Conservation (phyloP, 1,139 yeast species). For the Lizanozyma gosingica region DNA sequence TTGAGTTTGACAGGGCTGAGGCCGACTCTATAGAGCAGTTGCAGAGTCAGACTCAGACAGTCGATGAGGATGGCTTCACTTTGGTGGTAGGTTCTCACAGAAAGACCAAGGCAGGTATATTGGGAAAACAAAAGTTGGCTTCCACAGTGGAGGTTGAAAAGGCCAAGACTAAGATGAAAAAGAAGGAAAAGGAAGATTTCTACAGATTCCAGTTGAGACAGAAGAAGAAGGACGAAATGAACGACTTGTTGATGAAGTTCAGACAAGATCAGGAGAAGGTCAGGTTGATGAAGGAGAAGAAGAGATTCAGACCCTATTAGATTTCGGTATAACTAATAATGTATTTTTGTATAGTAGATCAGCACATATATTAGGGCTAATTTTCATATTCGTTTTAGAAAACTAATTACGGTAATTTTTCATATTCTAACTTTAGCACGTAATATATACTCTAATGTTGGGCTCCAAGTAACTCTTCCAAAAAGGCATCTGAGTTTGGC, state of each 20-base stretch:
- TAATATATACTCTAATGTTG: no score
- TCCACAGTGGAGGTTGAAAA: slow-evolving; percentile 34
- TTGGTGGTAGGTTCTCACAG: slow-evolving; percentile 81
- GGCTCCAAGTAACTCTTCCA: slow-evolving; percentile 37
- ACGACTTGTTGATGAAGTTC: slow-evolving; percentile 72
- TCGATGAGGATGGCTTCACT: slow-evolving; percentile 92
- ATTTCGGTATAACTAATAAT: no score
- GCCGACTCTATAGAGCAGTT: slow-evolving; percentile 53
- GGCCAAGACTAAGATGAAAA: slow-evolving; percentile 48
- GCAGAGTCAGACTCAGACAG: slow-evolving; percentile 45
- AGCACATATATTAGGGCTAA: no score
- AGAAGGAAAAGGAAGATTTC: slow-evolving; percentile 83
- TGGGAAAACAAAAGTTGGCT: slow-evolving; percentile 46
- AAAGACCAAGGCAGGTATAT: slow-evolving; percentile 62
- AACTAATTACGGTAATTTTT: no score
- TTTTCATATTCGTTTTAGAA: no score
- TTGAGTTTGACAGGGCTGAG: slow-evolving; percentile 66
- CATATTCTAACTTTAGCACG: no score
- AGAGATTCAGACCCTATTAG: slow-evolving; percentile 76
- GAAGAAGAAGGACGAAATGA: slow-evolving; percentile 86
- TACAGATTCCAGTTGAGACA: slow-evolving; percentile 95
- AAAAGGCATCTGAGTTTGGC: slow-evolving; percentile 65
- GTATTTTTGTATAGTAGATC: neutral
- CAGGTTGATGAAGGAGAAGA: slow-evolving; percentile 65
- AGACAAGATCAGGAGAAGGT: slow-evolving; percentile 87